A percentile compares a stretch with the other conserved stretches of the same genome.
phyloP scores from a whole-genome alignment of 2,329 filamentous ascomycete species.

The Metarhizium brunneum region DNA sequence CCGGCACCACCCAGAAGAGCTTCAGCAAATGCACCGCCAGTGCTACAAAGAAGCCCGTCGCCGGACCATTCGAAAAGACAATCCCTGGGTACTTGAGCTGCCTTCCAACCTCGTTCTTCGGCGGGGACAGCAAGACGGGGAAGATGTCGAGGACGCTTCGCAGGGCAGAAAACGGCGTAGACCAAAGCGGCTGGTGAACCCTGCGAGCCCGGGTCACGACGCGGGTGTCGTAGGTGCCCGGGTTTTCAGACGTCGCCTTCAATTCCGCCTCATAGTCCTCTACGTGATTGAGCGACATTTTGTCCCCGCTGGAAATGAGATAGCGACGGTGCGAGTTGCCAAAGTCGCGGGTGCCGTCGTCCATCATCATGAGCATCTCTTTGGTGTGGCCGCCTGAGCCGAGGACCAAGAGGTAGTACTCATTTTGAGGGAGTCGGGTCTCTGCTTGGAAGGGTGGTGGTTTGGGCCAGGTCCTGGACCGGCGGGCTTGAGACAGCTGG shows the following conservation, averaged over 20 bases:
- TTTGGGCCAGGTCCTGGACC: conserved; percentile 9
- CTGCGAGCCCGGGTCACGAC: conserved; percentile 66
- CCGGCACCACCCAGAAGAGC: conserved; percentile 32
- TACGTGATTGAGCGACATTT: conserved; percentile 55
- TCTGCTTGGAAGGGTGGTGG: background rate
- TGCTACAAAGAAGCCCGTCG: conserved; percentile 70
- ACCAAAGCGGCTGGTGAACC: conserved; percentile 73
- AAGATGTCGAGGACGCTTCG: conserved; percentile 56
- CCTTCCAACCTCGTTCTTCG: conserved; percentile 11
- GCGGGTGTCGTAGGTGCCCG: conserved; percentile 52
- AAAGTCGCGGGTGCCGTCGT: conserved; percentile 42
- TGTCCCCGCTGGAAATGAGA: conserved; percentile 68
- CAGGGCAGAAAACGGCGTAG: conserved; percentile 61
- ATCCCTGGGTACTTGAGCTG: conserved; percentile 52
- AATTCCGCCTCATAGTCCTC: conserved; percentile 39
- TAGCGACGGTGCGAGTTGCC: conserved; percentile 64
- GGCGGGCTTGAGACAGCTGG: conserved; percentile 16
- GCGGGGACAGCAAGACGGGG: conserved; percentile 38
- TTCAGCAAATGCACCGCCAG: conserved; percentile 39
- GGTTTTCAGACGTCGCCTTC: conserved; percentile 13
- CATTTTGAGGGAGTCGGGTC: conserved; percentile 5
- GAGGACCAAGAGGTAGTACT: conserved; percentile 69
- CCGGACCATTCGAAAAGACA: conserved; percentile 82
- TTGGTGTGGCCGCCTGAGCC: conserved; percentile 91
- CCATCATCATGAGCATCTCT: conserved; percentile 84